Evolutionary conservation across 208 protist genomes (phyloP).

Genomic region (Entamoeba histolytica): DNA sequence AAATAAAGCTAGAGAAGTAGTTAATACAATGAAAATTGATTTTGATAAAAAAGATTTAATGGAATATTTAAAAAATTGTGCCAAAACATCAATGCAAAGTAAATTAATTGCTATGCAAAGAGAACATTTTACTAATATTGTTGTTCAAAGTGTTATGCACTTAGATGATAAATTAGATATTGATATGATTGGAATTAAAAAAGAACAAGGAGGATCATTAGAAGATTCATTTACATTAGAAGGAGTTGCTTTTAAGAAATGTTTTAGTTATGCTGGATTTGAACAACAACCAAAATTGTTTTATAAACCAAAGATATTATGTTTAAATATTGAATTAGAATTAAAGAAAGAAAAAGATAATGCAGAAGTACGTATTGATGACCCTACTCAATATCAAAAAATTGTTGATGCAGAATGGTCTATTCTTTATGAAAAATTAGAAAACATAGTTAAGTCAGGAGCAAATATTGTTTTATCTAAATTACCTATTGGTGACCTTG

Average conservation of each 20-base stretch:
- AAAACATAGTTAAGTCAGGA: conserved; percentile 81
- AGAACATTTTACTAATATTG: conserved; percentile 91
- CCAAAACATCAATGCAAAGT: conserved; percentile 89
- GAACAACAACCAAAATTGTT: conserved; percentile 97
- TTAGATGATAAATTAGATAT: conserved; percentile 78
- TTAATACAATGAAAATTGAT: conserved; percentile 69
- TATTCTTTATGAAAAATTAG: conserved; percentile 99
- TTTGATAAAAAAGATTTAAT: conserved; percentile 34
- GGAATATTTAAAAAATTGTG: conserved; percentile 60
- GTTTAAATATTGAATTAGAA: conserved; percentile 98
- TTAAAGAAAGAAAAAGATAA: conserved; percentile 98
- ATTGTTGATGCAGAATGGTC: conserved; percentile 99
- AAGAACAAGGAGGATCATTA: conserved; percentile 90
- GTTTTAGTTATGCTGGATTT: conserved; percentile 91
- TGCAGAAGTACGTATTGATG: conserved; percentile 87
- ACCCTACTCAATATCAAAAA: conserved; percentile 86
- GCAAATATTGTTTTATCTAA: conserved; percentile 89
- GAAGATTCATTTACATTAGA: conserved; percentile 88
- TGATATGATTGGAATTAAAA: conserved; percentile 96
- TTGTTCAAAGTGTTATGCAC: conserved; percentile 65
- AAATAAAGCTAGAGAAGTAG: conserved; percentile 28
- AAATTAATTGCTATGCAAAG: conserved; percentile 84
- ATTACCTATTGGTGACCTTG: conserved; percentile 96
- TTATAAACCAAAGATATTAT: conserved; percentile 79
- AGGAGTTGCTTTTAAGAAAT: conserved; percentile 99